A percentile compares a stretch with the other conserved stretches of the same genome.
Conservation (phyloP, 805 yeast genomes). For the Ogataea henricii region DNA sequence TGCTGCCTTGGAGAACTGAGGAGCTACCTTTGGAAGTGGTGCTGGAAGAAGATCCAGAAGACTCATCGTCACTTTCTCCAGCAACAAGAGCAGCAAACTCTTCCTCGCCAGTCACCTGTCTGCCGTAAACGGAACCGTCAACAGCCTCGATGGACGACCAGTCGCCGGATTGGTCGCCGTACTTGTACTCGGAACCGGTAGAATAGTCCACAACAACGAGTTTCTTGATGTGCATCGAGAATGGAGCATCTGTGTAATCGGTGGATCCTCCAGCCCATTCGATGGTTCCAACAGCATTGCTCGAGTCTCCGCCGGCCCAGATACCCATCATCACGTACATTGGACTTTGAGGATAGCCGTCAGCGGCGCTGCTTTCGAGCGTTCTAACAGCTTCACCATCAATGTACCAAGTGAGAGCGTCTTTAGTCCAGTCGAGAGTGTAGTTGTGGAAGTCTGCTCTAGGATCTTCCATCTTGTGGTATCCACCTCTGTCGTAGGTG, state of each 20-base stretch:
- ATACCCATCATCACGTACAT: constrained; percentile 69
- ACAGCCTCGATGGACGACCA: constrained; percentile 61
- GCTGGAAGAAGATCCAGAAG: constrained; percentile 9
- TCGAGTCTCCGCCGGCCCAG: constrained; percentile 83
- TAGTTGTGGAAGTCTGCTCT: constrained; percentile 68
- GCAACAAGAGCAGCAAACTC: constrained; percentile 43
- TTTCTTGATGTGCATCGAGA: constrained; percentile 61
- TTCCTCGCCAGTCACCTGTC: constrained; percentile 45
- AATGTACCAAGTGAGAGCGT: constrained; percentile 64
- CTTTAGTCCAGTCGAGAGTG: constrained; percentile 81
- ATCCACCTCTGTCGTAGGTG: constrained; percentile 79
- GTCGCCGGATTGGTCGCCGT: constrained; percentile 55
- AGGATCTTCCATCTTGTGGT: constrained; percentile 61
- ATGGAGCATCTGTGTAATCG: constrained; percentile 67
- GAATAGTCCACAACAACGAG: constrained; percentile 71
- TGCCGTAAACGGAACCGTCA: constrained; percentile 64
- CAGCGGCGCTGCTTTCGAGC: constrained; percentile 49
- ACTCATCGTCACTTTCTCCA: constrained; percentile 4
- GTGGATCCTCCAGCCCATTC: constrained; percentile 83
- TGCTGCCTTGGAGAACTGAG: constrained; percentile 1
- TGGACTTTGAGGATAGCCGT: constrained; percentile 92
- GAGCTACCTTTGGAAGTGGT: constrained; percentile 11
- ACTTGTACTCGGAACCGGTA: constrained; percentile 58
- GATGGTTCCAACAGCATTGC: constrained; percentile 66
- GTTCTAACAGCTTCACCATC: constrained; percentile 74